Percentiles rank a stretch among this genome's conserved stretches.
Conservation (phyloP, 164 flowering plant genomes). For the Paratinospora sagittata region DNA sequence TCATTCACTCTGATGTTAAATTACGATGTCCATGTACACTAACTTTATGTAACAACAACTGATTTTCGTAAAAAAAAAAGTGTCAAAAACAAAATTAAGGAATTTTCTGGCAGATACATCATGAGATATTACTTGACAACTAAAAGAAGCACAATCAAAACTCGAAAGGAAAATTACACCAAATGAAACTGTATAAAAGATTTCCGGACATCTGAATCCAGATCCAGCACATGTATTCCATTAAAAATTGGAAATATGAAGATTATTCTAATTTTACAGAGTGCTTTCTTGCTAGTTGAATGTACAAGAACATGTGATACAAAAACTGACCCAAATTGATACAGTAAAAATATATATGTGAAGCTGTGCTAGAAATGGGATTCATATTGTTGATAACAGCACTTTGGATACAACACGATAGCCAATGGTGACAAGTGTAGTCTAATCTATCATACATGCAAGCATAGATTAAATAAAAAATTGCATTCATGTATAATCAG, state of each 20-base stretch:
- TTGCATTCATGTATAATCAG: no score
- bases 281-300: not conserved
- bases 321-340: not conserved
- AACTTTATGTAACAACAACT: not conserved
- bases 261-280: not conserved
- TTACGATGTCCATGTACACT: conserved; percentile 4
- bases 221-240: not conserved
- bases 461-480: not conserved
- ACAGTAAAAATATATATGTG: not conserved
- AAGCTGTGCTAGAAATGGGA: not conserved
- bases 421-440: not conserved
- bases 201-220: no score
- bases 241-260: not conserved
- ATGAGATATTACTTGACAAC: no score
- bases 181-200: no score
- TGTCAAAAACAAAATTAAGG: no score
- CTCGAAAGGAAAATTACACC: no score
- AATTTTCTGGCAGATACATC: no score
- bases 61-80: not conserved
- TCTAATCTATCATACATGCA: not conserved
- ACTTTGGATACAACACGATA: not conserved
- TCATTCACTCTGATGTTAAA: not conserved
- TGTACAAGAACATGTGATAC: not conserved
- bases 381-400: not conserved
- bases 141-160: no score